These are phyloP conservation scores for Paramecium bursaria DNA, from an alignment of 73 alveolate genomes.

Conservation along the genomic window DNA sequence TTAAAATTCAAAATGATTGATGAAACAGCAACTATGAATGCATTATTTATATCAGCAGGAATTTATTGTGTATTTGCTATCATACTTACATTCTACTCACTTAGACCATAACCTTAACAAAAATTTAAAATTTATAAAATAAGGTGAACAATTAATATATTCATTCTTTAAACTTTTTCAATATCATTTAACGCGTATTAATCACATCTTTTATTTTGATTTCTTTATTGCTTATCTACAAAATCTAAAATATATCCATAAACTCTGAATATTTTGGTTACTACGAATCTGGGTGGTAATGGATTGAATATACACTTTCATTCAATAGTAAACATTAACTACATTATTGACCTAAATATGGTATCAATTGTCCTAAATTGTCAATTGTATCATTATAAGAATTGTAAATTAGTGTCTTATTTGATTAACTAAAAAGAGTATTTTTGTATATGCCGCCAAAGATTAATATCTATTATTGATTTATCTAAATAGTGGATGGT, in stretches of 20 bases:
- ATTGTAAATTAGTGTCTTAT: conserved; percentile 30
- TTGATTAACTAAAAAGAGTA: background rate
- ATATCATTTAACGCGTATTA: conserved; percentile 13
- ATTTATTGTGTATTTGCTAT: too few relatives aligned
- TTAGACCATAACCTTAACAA: too few relatives aligned
- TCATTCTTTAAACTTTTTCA: too few relatives aligned
- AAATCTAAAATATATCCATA: conserved; percentile 25
- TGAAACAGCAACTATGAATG: background rate
- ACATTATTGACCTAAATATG: background rate
- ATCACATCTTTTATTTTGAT: conserved; percentile 20
- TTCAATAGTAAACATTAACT: background rate
- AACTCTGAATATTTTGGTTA: conserved; percentile 49
- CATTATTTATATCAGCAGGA: conserved; percentile 26
- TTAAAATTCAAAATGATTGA: conserved; percentile 46
- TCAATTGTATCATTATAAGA: conserved; percentile 30
- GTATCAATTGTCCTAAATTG: conserved; percentile 3
- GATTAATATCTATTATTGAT: conserved; percentile 25
- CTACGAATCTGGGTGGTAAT: conserved; percentile 9
- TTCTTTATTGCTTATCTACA: background rate
- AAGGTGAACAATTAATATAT: too few relatives aligned
- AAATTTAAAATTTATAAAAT: too few relatives aligned
- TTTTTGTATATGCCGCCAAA: conserved; percentile 33
- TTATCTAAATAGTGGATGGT: conserved; percentile 17
- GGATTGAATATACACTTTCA: conserved; percentile 15
- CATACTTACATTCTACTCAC: too few relatives aligned